phyloP scores from a whole-genome alignment of 345 rosid species.

The Theobroma cacao region DNA sequence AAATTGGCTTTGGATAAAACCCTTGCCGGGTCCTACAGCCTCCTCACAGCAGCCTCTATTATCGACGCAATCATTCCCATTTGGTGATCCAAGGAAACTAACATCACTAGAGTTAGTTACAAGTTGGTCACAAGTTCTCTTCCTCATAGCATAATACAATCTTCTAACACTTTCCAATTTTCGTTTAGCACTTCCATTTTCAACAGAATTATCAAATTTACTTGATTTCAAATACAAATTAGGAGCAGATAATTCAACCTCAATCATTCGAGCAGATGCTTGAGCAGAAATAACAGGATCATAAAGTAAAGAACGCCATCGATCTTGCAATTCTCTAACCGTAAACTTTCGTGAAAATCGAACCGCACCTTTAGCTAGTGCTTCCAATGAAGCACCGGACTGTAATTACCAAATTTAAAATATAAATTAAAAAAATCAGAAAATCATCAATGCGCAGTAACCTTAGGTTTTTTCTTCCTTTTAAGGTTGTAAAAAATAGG shows the following conservation, averaged over 20 bases:
- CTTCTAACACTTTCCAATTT: constrained; percentile 37
- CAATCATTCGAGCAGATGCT: constrained; percentile 75
- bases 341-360: constrained; percentile 72
- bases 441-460: neutral
- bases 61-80: neutral
- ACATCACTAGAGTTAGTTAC: constrained; percentile 1
- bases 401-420: constrained; percentile 28
- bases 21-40: neutral
- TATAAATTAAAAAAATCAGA: neutral
- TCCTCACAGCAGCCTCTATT: constrained; percentile 11
- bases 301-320: constrained; percentile 88
- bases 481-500: neutral
- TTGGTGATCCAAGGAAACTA: constrained; percentile 14
- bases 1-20: constrained; percentile 15
- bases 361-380: constrained; percentile 97
- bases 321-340: constrained; percentile 70
- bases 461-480: neutral
- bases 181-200: constrained; percentile 30
- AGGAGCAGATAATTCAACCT: constrained; percentile 41
- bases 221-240: constrained; percentile 24
- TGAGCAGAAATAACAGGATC: constrained; percentile 82
- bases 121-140: constrained; percentile 23
- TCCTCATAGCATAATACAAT: constrained; percentile 28
- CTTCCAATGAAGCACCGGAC: constrained; percentile 98
- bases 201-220: constrained; percentile 26